phyloP scores from a whole-genome alignment of 225 moss, liverwort and hornwort genomes.

The Rhytidiadelphus loreus region DNA sequence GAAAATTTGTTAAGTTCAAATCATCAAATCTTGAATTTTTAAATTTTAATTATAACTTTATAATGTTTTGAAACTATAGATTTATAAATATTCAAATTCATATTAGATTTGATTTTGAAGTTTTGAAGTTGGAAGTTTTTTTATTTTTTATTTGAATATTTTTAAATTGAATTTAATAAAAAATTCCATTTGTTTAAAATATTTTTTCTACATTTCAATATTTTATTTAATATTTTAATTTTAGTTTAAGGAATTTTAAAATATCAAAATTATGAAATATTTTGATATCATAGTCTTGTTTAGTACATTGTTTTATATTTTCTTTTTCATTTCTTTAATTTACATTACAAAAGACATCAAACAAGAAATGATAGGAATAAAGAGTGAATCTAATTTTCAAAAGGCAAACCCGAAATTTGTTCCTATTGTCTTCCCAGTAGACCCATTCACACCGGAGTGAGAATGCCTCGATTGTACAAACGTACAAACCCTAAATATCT shows the following conservation, averaged over 20 bases:
- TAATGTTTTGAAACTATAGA: background rate
- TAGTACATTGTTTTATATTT: too few species aligned
- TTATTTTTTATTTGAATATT: background rate
- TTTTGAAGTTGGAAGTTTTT: background rate
- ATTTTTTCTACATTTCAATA: background rate
- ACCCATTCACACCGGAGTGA: background rate
- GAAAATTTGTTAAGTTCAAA: background rate
- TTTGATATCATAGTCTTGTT: background rate
- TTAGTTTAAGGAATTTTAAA: background rate
- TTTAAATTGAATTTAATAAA: too few species aligned
- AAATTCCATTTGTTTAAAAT: rapidly evolving
- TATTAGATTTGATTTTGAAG: background rate
- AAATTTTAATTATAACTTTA: background rate
- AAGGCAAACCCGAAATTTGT: background rate
- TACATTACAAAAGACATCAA: background rate
- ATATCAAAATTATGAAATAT: background rate
- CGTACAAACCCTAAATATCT: background rate
- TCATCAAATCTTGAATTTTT: background rate
- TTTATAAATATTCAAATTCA: background rate
- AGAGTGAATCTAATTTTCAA: background rate
- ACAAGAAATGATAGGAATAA: background rate
- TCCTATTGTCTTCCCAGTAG: too few species aligned
- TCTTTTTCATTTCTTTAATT: background rate
- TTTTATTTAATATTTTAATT: background rate
- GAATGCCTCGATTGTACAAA: background rate